Base-by-base conservation (phyloP, 2,329 filamentous ascomycete genomes). In the Metarhizium brunneum region DNA sequence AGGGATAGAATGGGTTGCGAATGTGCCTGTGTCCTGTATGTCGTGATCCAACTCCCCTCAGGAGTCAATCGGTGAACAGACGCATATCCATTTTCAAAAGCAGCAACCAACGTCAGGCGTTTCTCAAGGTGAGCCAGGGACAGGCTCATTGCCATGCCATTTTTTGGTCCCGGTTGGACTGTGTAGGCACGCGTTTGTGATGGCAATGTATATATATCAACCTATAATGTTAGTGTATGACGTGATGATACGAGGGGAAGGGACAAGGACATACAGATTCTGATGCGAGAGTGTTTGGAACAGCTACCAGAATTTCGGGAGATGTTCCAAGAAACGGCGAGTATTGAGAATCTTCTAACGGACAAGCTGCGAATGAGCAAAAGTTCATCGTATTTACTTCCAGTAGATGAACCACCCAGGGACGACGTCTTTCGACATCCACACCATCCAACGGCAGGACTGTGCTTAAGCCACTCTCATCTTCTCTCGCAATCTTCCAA, bases 331-430 rank as follows among this genome's bases (percentile, higher is more conserved):
- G 53, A 42, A 58, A 35, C 20, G 58, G 32, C 61, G 54, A 40
- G 43, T 50, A 35, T 8, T 60, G 59, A 18, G 68, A 59, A 6
- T 69, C 63, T 7, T 58, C 57, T 47, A 71, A 66, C 57, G 75
- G 57, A 66, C 85, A 86, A 58, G 80, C 78, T 2, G 87, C 79
- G 68, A 96, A 96, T 2, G 87, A 81, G 68, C 94, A 99, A 68
- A 97, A 99, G 67, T 97, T 99, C 73, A 97, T 82, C 1, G 92
- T 90, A 66, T 96, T 96, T 47, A 97, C 90, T 5, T 88, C 78
- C 5, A 99, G 74, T 4, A 88, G 81, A 69, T 96, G 83, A 25
- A 96, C 70, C n/a, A 96, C 74, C 90, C 90, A 95, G 35, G 94
- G 94, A 63, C 85, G 79, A 18, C 79, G 81, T 60, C 73, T 79